These are phyloP conservation scores for Rhodosporidiobolus odoratus DNA, from an alignment of 768 basidiomycete genomes.

Conservation along the genomic window DNA sequence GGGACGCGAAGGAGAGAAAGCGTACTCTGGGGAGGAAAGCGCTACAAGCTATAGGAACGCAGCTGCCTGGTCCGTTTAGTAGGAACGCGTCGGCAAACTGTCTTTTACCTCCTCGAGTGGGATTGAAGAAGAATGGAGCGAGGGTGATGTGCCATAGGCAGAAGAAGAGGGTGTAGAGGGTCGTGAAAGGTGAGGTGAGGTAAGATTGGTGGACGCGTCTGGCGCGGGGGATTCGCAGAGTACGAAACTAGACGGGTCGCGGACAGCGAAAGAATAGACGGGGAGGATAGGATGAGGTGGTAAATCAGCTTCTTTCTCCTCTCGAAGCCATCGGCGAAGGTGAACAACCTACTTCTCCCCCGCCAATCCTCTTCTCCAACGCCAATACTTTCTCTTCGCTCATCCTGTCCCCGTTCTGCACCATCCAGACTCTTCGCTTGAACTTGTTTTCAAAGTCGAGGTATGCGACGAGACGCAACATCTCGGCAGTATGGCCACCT, in stretches of 20 bases:
- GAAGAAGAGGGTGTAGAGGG: constrained; percentile 57
- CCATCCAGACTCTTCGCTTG: constrained; percentile 68
- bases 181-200: constrained; percentile 63
- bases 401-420: constrained; percentile 73
- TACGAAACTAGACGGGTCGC: too few relatives aligned
- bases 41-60: constrained; percentile 68
- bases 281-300: not conserved
- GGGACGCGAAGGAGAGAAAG: not conserved
- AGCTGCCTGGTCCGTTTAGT: constrained; percentile 93
- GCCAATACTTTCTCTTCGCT: constrained; percentile 65
- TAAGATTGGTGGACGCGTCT: constrained; percentile 77
- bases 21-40: constrained; percentile 48
- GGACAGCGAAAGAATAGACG: too few relatives aligned
- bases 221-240: constrained; percentile 76
- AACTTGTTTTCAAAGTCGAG: constrained; percentile 68
- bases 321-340: not conserved
- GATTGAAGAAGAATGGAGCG: constrained; percentile 51
- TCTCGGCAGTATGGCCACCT: constrained; percentile 96
- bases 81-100: constrained; percentile 68
- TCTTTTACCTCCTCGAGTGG: constrained; percentile 4
- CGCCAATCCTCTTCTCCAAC: constrained; percentile 53
- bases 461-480: constrained; percentile 63
- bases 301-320: not conserved
- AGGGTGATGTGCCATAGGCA: constrained; percentile 63
- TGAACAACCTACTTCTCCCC: constrained; percentile 17